Conservation (phyloP, 192 early-diverging fungal species). For the Umbelopsis isabellina region DNA sequence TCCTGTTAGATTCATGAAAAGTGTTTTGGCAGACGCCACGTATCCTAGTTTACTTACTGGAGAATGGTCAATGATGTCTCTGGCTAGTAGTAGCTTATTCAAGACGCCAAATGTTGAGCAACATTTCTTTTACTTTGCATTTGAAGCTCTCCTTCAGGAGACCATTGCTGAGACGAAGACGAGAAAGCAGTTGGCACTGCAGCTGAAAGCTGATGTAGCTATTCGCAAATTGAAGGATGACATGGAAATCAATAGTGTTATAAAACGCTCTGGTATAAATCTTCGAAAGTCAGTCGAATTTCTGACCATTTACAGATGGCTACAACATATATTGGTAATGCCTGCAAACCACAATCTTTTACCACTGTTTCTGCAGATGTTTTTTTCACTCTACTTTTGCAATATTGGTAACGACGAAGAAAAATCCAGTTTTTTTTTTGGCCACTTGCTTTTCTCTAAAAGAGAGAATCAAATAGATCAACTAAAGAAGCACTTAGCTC, state of each 20-base stretch:
- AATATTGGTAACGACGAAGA: constrained; percentile 24
- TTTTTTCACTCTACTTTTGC: constrained; percentile 54
- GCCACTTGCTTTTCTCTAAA: constrained; percentile 43
- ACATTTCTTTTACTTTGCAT: constrained; percentile 50
- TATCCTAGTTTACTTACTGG: constrained; percentile 54
- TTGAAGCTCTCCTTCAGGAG: constrained; percentile 47
- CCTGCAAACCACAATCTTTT: constrained; percentile 45
- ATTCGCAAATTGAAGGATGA: constrained; percentile 19
- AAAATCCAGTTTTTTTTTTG: constrained; percentile 33
- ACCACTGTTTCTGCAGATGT: constrained; percentile 52
- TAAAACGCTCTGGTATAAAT: constrained; percentile 37
- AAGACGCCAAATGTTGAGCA: constrained; percentile 52
- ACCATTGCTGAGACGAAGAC: constrained; percentile 41
- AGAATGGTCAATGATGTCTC: constrained; percentile 48
- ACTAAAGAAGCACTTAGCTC: constrained; percentile 43
- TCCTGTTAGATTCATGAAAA: constrained; percentile 40
- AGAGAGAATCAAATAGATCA: constrained; percentile 38
- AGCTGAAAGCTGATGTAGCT: background rate
- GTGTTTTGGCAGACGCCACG: constrained; percentile 40
- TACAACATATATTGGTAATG: constrained; percentile 49
- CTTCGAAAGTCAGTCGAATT: constrained; percentile 48
- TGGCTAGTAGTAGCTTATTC: constrained; percentile 45
- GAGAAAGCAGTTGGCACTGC: constrained; percentile 29
- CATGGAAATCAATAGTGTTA: constrained; percentile 36
- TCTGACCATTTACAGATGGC: constrained; percentile 53